Evolutionary conservation across 371 early-diverging fungal genomes (phyloP).

Genomic region (Dichotomocladium elegans): DNA sequence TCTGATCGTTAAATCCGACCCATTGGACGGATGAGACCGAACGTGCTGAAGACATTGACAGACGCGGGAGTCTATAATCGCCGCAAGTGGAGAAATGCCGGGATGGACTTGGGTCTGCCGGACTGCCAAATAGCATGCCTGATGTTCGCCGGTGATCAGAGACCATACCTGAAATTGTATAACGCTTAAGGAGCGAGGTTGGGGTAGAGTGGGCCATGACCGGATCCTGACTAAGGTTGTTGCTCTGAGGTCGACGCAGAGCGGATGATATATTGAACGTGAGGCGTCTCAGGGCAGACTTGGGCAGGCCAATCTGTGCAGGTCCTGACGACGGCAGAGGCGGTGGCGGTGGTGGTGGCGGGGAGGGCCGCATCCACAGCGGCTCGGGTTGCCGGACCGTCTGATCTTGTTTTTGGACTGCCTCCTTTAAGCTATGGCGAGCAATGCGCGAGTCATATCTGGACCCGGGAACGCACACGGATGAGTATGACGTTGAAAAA

Average conservation of each 20-base stretch:
- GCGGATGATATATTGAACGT: conserved; percentile 19
- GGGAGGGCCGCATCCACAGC: not conserved
- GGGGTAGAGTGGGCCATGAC: not conserved
- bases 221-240: not conserved
- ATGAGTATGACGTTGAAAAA: conserved; percentile 1
- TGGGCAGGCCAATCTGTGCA: not conserved
- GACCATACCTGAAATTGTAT: conserved; percentile 3
- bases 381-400: not conserved
- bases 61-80: too few species aligned
- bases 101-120: not conserved
- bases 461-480: not conserved
- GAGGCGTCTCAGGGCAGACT: conserved; percentile 13
- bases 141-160: conserved; percentile 11
- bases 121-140: not conserved
- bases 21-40: conserved; percentile 36
- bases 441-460: conserved; percentile 1
- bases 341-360: not conserved
- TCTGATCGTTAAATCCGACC: conserved; percentile 36
- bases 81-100: too few species aligned
- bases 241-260: not conserved
- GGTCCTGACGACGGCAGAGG: not conserved
- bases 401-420: not conserved
- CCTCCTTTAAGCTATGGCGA: not conserved
- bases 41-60: conserved; percentile 7
- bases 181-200: conserved; percentile 5